phyloP scores from a whole-genome alignment of 805 yeast species.

The Candida sithepensis region DNA sequence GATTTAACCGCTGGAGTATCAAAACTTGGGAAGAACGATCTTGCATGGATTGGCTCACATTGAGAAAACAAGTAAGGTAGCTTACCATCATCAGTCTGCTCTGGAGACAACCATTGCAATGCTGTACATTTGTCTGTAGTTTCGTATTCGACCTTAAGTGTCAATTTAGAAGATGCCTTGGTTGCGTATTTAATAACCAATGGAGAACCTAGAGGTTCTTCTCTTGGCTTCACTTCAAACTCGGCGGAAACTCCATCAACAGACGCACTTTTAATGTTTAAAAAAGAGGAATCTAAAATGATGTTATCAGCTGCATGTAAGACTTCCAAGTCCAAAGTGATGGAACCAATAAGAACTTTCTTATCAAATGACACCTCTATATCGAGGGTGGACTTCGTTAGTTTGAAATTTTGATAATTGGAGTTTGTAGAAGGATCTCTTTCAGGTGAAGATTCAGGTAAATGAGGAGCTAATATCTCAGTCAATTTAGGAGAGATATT shows the following conservation, averaged over 20 bases:
- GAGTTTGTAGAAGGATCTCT: slow-evolving; percentile 77
- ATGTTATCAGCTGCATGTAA: slow-evolving; percentile 33
- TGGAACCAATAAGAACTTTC: slow-evolving; percentile 52
- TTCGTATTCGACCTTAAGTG: slow-evolving; percentile 47
- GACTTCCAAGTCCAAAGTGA: slow-evolving; percentile 41
- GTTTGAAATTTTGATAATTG: slow-evolving; percentile 53
- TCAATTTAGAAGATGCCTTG: slow-evolving; percentile 12
- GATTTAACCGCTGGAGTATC: slow-evolving; percentile 87
- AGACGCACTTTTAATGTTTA: slow-evolving; percentile 42
- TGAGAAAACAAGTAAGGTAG: slow-evolving; percentile 80
- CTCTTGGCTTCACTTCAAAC: slow-evolving; percentile 37
- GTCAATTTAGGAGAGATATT: slow-evolving; percentile 24
- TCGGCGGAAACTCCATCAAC: slow-evolving; percentile 38
- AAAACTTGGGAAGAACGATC: slow-evolving; percentile 84
- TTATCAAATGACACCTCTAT: slow-evolving; percentile 54
- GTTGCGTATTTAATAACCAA: slow-evolving; percentile 33
- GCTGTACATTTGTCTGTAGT: slow-evolving; percentile 82
- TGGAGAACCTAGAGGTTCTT: slow-evolving; percentile 60
- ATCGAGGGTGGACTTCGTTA: slow-evolving; percentile 49
- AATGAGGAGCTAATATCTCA: slow-evolving; percentile 26
- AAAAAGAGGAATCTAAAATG: slow-evolving; percentile 66
- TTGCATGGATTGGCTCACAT: slow-evolving; percentile 87
- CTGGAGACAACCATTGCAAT: slow-evolving; percentile 75
- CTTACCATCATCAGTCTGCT: slow-evolving; percentile 68
- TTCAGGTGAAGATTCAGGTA: slow-evolving; percentile 47